Evolutionary conservation across 1,139 yeast species (phyloP).

Genomic region (Blastobotrys buckinghamii): DNA sequence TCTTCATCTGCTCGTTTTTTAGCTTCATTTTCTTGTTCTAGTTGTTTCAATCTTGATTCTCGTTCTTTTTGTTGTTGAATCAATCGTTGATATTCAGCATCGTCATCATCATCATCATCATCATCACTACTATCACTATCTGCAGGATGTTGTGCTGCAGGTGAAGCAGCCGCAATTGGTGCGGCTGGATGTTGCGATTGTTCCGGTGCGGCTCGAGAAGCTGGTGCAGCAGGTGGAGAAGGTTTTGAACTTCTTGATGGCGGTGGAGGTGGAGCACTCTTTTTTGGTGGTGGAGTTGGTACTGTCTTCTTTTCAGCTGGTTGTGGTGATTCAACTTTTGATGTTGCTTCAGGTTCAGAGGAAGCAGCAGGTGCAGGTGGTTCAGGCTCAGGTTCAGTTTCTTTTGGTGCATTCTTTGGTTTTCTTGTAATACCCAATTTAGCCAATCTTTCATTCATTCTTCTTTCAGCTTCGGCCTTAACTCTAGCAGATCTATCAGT

Average conservation of each 20-base stretch:
- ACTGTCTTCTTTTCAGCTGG: slow-evolving; percentile 12
- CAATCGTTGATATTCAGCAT: slow-evolving; percentile 44
- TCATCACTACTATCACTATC: slow-evolving; percentile 6
- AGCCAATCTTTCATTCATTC: slow-evolving; percentile 86
- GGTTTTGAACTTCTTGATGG: slow-evolving; percentile 10
- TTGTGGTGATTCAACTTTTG: slow-evolving; percentile 5
- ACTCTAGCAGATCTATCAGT: slow-evolving; percentile 71
- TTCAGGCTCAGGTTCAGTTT: neutral
- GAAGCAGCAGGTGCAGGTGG: too few relatives aligned
- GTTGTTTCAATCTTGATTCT: slow-evolving; percentile 26
- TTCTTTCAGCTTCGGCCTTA: slow-evolving; percentile 84
- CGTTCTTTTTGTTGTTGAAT: slow-evolving; percentile 42
- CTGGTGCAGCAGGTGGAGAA: slow-evolving; percentile 16
- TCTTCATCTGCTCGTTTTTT: slow-evolving; percentile 22
- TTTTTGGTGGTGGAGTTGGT: slow-evolving; percentile 10
- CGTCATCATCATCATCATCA: slow-evolving; percentile 23
- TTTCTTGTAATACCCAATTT: slow-evolving; percentile 66
- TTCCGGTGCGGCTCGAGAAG: slow-evolving; percentile 16
- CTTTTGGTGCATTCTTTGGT: slow-evolving; percentile 11
- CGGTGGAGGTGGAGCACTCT: slow-evolving; percentile 8
- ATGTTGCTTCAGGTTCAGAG: neutral
- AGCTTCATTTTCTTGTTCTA: slow-evolving; percentile 24
- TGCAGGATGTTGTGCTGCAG: slow-evolving; percentile 4
- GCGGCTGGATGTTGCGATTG: slow-evolving; percentile 12
- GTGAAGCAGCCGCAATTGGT: slow-evolving; percentile 17